Evolutionary conservation across 202 grass and related monocot species (phyloP), one percentile per base, ranked within the genome.

Genomic region (Digitaria exilis): DNA sequence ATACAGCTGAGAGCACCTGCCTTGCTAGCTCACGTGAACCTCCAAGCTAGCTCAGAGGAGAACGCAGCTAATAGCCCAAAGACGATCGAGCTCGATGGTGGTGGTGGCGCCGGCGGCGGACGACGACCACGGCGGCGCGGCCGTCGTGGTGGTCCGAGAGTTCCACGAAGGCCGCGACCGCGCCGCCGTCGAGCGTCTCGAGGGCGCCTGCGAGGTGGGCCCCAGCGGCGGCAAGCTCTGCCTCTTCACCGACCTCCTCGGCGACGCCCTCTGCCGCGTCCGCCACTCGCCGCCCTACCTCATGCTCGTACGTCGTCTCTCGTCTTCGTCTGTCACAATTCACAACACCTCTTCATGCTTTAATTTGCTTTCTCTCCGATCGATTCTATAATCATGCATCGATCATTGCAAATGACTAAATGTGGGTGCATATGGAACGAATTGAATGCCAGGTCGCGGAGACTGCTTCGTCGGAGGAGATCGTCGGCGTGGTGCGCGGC

Each of bases 231-330:
- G 90, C 35, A 87, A 88, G 80, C 77, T 93, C 58, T 89, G 67
- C 79, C 86, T 96, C 63, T 96, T 91, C 83, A 96, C 93, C 28
- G 93, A 96, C 66, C 85, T 91, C 72, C 87, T 96, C 26, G 93
- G 93, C 16, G 93, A 93, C 56, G 90, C 90, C 18, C 88, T 93
- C 51, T 93, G 84, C 80, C 90, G 93, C 69, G 82, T 96, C 63
- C 93, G 93, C 48, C 90, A 93, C 64, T 96, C 90, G 25, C 93
- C 90, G 19, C 74, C 84, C 5, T 91, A 76, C 73, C 90, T 80
- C 74, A 93, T 96, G 93, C 93, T 96, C 83, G 93, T n/a, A n/a
- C n/a, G n/a, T n/a, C n/a, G n/a, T n/a, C n/a, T n/a, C n/a, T n/a
- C n/a, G n/a, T n/a, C n/a, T n/a, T n/a, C n/a, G n/a, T n/a, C n/a